phyloP scores from a whole-genome alignment of 1,284 basidiomycete species.

The Agroathelia rolfsii region DNA sequence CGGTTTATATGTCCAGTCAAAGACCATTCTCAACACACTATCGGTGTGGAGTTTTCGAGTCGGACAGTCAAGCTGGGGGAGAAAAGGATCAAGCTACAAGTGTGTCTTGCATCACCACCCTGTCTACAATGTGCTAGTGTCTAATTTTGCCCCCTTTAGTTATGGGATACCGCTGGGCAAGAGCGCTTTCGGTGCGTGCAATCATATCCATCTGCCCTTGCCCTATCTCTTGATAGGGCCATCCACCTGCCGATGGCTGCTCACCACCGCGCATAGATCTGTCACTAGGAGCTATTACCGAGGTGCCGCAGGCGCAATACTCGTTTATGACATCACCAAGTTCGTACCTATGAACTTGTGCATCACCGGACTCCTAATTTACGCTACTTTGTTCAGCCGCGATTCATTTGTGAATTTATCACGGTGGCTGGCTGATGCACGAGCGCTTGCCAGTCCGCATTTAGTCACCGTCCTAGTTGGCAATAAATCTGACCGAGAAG shows the following conservation, averaged over 20 bases:
- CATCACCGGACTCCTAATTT: conserved; percentile 12
- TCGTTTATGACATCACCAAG: conserved; percentile 97
- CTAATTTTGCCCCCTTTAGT: conserved; percentile 31
- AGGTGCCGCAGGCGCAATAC: conserved; percentile 87
- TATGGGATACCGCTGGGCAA: conserved; percentile 98
- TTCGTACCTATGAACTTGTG: conserved; percentile 29
- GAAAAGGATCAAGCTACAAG: conserved; percentile 91
- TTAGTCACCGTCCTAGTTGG: conserved; percentile 89
- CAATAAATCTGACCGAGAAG: conserved; percentile 91
- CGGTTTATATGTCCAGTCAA: conserved; percentile 78
- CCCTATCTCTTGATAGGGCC: too few relatives aligned
- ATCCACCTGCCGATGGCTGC: too few relatives aligned
- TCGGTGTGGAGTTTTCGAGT: conserved; percentile 93
- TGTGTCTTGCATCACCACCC: too few relatives aligned
- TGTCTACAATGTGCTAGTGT: too few relatives aligned
- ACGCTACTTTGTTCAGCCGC: conserved; percentile 37
- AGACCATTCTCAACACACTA: conserved; percentile 94
- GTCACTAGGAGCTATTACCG: conserved; percentile 96
- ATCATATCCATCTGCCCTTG: too few relatives aligned
- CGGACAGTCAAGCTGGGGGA: conserved; percentile 83
- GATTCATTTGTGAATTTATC: conserved; percentile 75
- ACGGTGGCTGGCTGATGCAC: conserved; percentile 86
- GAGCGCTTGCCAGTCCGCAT: conserved; percentile 82
- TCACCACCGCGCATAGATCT: conserved; percentile 57
- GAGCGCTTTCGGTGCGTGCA: conserved; percentile 76